A percentile compares a stretch with the other conserved stretches of the same genome.
Evolutionary conservation across 2,329 filamentous ascomycete species (phyloP).

Genomic region (Fusarium sp.): DNA sequence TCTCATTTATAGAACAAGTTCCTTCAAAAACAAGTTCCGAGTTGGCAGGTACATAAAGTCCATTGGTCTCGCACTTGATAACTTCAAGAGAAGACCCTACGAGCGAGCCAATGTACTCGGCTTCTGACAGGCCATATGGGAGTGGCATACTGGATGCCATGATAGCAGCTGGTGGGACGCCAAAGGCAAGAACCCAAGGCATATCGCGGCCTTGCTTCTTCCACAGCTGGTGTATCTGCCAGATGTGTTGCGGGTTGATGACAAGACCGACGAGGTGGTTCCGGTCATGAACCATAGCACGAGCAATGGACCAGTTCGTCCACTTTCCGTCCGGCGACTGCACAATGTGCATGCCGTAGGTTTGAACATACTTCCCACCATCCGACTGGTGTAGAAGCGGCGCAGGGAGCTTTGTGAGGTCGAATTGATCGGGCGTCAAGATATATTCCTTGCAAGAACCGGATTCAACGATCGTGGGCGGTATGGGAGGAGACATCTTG

Average conservation of each 20-base stretch:
- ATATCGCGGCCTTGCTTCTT: constrained; percentile 56
- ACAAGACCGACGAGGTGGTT: constrained; percentile 57
- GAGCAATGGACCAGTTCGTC: constrained; percentile 61
- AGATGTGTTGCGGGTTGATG: constrained; percentile 59
- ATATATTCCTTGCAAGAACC: constrained; percentile 36
- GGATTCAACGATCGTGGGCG: constrained; percentile 48
- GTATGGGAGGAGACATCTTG: constrained; percentile 47
- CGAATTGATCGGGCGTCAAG: constrained; percentile 27
- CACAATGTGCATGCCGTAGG: constrained; percentile 62
- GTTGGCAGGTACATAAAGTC: constrained; percentile 60
- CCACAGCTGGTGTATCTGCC: constrained; percentile 61
- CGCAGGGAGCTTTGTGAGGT: constrained; percentile 54
- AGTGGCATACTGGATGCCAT: constrained; percentile 61
- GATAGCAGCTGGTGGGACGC: constrained; percentile 62
- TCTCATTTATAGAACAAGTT: constrained; percentile 48
- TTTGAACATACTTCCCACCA: constrained; percentile 63
- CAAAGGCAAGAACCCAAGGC: constrained; percentile 60
- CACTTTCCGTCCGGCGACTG: constrained; percentile 59
- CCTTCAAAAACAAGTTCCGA: constrained; percentile 64
- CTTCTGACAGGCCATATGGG: constrained; percentile 54
- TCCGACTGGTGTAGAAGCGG: constrained; percentile 58
- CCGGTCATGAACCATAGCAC: constrained; percentile 60
- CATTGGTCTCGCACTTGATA: constrained; percentile 62
- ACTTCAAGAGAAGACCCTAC: constrained; percentile 58
- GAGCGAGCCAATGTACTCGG: constrained; percentile 60